Evolutionary conservation across 305 asterid species (phyloP).

Genomic region (Caryopteris hybrid): DNA sequence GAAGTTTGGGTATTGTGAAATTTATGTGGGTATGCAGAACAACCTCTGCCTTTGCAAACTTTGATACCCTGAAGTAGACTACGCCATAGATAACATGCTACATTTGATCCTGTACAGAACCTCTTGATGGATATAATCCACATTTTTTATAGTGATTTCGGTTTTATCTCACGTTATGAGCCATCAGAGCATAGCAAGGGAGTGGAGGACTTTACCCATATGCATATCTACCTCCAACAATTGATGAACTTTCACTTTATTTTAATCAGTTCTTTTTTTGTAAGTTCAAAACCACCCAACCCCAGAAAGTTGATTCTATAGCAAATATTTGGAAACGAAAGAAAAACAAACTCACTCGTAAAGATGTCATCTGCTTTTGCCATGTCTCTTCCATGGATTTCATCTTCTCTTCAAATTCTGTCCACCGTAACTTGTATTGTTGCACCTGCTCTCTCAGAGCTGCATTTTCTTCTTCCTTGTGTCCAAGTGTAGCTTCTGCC

Average conservation of each 20-base stretch:
- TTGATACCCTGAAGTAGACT: background rate
- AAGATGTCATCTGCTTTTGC: slow-evolving; percentile 77
- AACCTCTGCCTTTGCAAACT: background rate
- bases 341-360: slow-evolving; percentile 58
- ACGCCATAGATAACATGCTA: background rate
- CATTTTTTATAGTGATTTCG: background rate
- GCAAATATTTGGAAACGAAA: background rate
- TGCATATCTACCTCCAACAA: background rate
- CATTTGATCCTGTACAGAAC: background rate
- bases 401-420: slow-evolving; percentile 68
- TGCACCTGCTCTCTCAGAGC: slow-evolving; percentile 62
- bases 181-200: too few relatives aligned
- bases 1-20: too few relatives aligned
- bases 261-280: background rate
- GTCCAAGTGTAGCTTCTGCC: slow-evolving; percentile 51
- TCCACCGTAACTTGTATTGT: slow-evolving; percentile 51
- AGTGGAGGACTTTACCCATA: background rate
- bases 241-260: background rate
- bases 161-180: background rate
- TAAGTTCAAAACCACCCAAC: background rate
- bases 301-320: background rate
- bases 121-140: background rate
- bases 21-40: too few relatives aligned
- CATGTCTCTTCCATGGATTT: slow-evolving; percentile 76
- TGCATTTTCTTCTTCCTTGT: slow-evolving; percentile 71